Base-by-base conservation (phyloP, 306 rosid genomes). In the Vigna unguiculata region DNA sequence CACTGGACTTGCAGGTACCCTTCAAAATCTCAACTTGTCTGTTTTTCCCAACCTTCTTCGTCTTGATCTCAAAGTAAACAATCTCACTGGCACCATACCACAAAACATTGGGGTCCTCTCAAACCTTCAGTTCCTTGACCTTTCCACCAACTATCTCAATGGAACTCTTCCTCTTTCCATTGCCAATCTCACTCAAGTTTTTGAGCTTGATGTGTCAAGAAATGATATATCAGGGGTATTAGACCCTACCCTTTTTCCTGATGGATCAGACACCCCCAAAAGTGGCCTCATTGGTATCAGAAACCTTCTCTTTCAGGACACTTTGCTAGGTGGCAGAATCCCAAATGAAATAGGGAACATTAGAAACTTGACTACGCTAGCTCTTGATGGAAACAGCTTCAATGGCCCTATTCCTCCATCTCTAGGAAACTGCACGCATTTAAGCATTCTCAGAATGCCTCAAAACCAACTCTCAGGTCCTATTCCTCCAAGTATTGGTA, bases 281-380 rank as follows among this genome's bases (percentile, higher is more conserved):
- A 83, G 76, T 32, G 88, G 91, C 2, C 84, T 89, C 11, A 32
- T 60, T 13, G 32, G 83, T 22, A 75, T 89, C 3, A 77, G 62
- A 54, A 74, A 89, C 64, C 78, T 89, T 0, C 78, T 89, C 13
- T 73, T 85, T 9, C 91, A 89, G 13, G 80, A 79, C 15, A 87
- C 83, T 53, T 25, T 22, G 3, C 75, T 89, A 21, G 77, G 77
- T 9, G 90, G 93, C 0, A 71, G 21, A 34, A 47, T 89, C 2
- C 93, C 93, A 0, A 70, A 83, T 14, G 91, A 87, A 83, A 87
- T 87, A 22, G 93, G 93, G 1, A 87, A 89, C 57, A 22, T 89
- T 21, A 85, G 66, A 52, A 49, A 71, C 78, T 64, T 85, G 65
- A 72, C 40, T 65, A 1, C 85, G 4, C 48, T 89, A 16, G 88